phyloP scores from a whole-genome alignment of 371 early-diverging fungal genomes.

The Dichotomocladium elegans region DNA sequence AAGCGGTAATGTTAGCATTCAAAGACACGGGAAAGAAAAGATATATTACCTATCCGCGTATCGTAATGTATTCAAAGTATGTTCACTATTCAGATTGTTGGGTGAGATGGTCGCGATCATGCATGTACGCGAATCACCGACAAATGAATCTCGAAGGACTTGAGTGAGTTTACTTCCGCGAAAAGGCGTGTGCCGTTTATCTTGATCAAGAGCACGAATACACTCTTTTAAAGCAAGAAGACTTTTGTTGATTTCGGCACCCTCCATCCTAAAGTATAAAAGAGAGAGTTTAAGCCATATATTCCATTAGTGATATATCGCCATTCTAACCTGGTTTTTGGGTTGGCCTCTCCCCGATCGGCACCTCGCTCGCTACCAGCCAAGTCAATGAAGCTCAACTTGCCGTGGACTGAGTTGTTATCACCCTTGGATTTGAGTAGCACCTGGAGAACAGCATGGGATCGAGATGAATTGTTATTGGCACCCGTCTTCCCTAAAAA shows the following conservation, averaged over 20 bases:
- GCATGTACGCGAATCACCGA: constrained; percentile 94
- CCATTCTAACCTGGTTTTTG: constrained; percentile 71
- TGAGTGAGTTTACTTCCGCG: constrained; percentile 97
- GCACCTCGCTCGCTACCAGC: constrained; percentile 99
- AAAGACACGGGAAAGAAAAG: no score
- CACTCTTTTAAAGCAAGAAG: constrained; percentile 97
- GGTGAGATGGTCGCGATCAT: constrained; percentile 98
- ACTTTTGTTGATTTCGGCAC: constrained; percentile 99
- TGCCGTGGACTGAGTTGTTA: constrained; percentile 62
- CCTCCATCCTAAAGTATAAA: constrained; percentile 75
- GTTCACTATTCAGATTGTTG: constrained; percentile 88
- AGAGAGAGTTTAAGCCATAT: background rate
- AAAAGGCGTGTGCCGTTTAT: constrained; percentile 93
- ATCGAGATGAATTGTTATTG: constrained; percentile 94
- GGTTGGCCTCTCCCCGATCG: constrained; percentile 91
- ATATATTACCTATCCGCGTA: constrained; percentile 91
- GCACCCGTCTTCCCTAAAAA: constrained; percentile 81
- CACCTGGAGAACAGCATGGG: constrained; percentile 96
- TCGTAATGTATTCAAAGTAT: constrained; percentile 96
- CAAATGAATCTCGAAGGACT: constrained; percentile 95
- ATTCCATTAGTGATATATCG: background rate
- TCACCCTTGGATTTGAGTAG: constrained; percentile 62
- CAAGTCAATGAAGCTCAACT: constrained; percentile 96
- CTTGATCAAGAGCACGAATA: constrained; percentile 94
- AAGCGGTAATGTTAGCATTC: background rate